Conservation (phyloP, 2,329 filamentous ascomycete species). For the Alternaria solani region DNA sequence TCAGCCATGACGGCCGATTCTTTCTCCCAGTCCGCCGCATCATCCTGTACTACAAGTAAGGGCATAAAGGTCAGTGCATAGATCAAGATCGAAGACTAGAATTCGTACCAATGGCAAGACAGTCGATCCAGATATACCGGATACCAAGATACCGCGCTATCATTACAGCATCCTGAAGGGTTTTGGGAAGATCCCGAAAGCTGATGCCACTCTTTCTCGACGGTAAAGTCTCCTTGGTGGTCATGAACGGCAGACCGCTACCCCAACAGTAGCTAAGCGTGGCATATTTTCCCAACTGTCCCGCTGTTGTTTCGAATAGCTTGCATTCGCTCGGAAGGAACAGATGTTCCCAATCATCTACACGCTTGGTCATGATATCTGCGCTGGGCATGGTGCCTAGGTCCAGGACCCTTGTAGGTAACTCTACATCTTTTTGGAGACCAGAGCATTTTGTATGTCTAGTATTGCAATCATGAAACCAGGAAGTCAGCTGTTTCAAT, state of each 20-base stretch:
- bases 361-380: neutral
- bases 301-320: neutral
- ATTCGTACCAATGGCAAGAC: neutral
- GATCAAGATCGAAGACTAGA: neutral
- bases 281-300: constrained; percentile 4
- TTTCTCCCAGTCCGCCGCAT: constrained; percentile 14
- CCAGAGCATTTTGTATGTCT: neutral
- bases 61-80: neutral
- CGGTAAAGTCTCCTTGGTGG: constrained; percentile 1
- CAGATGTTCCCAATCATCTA: neutral
- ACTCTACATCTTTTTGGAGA: neutral
- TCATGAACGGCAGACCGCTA: constrained; percentile 9
- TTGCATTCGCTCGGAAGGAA: constrained; percentile 1
- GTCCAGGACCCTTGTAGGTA: constrained; percentile 10
- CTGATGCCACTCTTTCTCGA: constrained; percentile 6
- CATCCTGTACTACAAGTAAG: constrained; percentile 9
- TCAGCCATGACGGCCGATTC: constrained; percentile 16
- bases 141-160: neutral
- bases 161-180: constrained; percentile 10
- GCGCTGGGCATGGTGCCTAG: neutral
- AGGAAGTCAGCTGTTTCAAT: neutral
- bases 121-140: constrained; percentile 15
- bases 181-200: constrained; percentile 8
- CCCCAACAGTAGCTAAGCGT: constrained; percentile 18
- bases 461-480: neutral